Base-by-base conservation (phyloP, 2,329 filamentous ascomycete genomes). In the Botrytis galanthina region DNA sequence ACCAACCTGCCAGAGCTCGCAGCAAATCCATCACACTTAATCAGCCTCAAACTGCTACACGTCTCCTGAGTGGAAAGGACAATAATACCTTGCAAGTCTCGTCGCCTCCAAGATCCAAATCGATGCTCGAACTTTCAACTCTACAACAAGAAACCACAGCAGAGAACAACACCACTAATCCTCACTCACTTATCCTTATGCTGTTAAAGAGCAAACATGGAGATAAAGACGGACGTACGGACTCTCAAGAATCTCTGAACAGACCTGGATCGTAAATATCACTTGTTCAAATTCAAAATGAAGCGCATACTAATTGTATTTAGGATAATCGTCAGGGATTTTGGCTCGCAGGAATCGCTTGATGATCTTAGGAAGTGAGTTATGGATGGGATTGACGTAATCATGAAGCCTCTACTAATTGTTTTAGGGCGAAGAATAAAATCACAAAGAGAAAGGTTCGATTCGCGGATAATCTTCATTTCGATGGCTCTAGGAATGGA, bases 31-130 rank as follows among this genome's bases (percentile, higher is more conserved):
- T 46, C n/a, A 4, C 29, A 18, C 16, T 20, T 26, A 16, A 26
- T 12, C 62, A 66, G 7, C 12, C 1, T 26, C 6, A 18, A 26
- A 26, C 3, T n/a, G 2, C 14, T 42, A 42, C 37, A 12, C 3
- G 10, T 0, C 37, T 29, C 8, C 22, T 3, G 1, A 16, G 26
- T 10, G 14, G 4, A 63, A 39, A 4, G n/a, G 20, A 0, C 1
- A 29, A 29, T 12, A 20, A 35, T 1, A 7, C 14, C 9, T 6
- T 46, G 10, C 62, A 66, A 26, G 18, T 35, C 20, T 48, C 42
- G 16, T 66, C 62, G 44, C 42, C 14, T 7, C 20, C 6, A 66
- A 48, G 46, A 32, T 66, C 62, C 8, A 66, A 66, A 29, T 46
- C 18, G 29, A 26, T 66, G 60, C 37, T 63, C 26, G 60, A 42